These are phyloP conservation scores for Coemansia umbellata DNA, from an alignment of 192 early-diverging fungal genomes.

Conservation along the genomic window DNA sequence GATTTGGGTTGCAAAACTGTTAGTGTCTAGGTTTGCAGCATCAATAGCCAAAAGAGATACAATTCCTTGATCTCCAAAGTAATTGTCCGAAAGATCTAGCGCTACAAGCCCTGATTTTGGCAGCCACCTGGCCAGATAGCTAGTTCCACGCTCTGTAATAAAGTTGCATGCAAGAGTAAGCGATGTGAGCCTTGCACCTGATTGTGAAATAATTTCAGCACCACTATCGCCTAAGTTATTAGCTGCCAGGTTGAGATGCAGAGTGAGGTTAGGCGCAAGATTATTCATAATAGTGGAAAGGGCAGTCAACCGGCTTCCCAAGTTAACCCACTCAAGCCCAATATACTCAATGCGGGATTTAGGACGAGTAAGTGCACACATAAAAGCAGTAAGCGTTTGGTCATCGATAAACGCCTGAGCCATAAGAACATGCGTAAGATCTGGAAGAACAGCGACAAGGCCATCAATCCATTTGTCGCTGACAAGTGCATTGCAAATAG, in stretches of 20 bases:
- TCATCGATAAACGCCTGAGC: constrained; percentile 33
- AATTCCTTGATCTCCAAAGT: constrained; percentile 50
- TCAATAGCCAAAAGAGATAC: constrained; percentile 20
- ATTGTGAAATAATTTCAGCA: constrained; percentile 20
- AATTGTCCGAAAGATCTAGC: constrained; percentile 44
- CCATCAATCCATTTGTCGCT: constrained; percentile 12
- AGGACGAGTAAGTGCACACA: constrained; percentile 18
- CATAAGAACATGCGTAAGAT: constrained; percentile 30
- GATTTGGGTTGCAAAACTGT: constrained; percentile 12
- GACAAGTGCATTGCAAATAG: background rate
- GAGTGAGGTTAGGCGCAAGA: constrained; percentile 1
- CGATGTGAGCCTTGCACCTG: constrained; percentile 22
- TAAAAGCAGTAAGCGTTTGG: constrained; percentile 12
- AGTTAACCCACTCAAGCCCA: constrained; percentile 44
- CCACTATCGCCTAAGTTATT: constrained; percentile 45
- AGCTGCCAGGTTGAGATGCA: constrained; percentile 43
- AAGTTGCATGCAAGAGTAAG: constrained; percentile 48
- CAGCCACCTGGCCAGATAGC: constrained; percentile 40
- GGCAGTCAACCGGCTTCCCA: constrained; percentile 31
- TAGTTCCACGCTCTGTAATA: constrained; percentile 41
- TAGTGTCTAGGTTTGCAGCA: background rate
- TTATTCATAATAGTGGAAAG: constrained; percentile 26
- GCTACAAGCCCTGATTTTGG: constrained; percentile 18
- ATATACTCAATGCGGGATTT: constrained; percentile 28
- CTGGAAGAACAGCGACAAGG: constrained; percentile 23